Conservation (phyloP, 2,329 filamentous ascomycete genomes). For the Aspergillus caelatus region DNA sequence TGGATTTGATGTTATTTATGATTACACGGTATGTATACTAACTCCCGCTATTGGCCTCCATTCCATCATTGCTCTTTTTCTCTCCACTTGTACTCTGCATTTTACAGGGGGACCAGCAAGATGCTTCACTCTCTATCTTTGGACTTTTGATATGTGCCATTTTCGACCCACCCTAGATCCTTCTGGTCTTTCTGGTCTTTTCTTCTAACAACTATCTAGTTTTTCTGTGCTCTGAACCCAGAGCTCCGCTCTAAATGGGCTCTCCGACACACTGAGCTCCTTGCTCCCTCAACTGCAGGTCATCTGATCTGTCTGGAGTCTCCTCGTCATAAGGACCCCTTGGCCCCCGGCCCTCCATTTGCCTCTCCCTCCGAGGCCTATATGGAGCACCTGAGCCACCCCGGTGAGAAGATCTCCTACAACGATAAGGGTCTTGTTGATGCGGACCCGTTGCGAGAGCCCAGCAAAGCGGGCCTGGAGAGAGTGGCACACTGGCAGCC, state of each 20-base stretch:
- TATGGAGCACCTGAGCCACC: slow-evolving; percentile 67
- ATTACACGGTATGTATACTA: slow-evolving; percentile 57
- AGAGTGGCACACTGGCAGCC: slow-evolving; percentile 59
- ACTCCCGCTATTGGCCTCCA: slow-evolving; percentile 8
- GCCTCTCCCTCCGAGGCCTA: slow-evolving; percentile 71
- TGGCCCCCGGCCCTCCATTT: slow-evolving; percentile 71
- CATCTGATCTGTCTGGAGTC: slow-evolving; percentile 71
- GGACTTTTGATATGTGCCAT: slow-evolving; percentile 3
- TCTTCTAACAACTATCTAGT: slow-evolving; percentile 42
- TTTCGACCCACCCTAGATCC: neutral
- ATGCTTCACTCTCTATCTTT: slow-evolving; percentile 3
- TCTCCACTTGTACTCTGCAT: slow-evolving; percentile 9
- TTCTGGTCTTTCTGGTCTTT: slow-evolving; percentile 2
- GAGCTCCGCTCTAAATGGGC: slow-evolving; percentile 59
- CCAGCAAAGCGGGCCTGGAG: slow-evolving; percentile 41
- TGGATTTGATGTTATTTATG: slow-evolving; percentile 59
- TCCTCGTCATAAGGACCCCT: slow-evolving; percentile 69
- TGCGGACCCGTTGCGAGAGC: slow-evolving; percentile 50
- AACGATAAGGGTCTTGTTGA: slow-evolving; percentile 55
- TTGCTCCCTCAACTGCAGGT: slow-evolving; percentile 50
- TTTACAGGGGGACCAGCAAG: slow-evolving; percentile 3
- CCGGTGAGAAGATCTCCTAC: slow-evolving; percentile 69
- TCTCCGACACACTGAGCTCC: slow-evolving; percentile 55
- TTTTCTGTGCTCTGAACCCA: slow-evolving; percentile 62
- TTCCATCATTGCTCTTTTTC: slow-evolving; percentile 5